phyloP scores from a whole-genome alignment of 2,329 filamentous ascomycete species.

The Lecanicillium sp. region DNA sequence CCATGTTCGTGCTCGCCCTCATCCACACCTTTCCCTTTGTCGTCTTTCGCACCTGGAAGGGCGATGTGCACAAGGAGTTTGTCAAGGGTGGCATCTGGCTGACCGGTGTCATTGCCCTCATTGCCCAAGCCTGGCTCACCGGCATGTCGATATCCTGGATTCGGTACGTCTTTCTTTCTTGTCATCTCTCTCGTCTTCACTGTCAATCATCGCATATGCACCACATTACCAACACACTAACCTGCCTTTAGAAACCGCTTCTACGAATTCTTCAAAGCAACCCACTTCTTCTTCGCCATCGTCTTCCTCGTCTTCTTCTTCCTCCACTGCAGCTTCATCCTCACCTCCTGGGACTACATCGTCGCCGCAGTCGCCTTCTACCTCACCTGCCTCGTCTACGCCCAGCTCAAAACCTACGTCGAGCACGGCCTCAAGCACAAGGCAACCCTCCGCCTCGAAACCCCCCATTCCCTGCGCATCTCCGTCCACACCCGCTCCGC shows the following conservation, averaged over 20 bases:
- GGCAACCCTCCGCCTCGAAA: conserved; percentile 31
- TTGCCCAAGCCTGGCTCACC: conserved; percentile 46
- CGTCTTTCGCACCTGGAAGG: conserved; percentile 37
- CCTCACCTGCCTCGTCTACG: conserved; percentile 29
- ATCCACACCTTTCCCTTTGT: conserved; percentile 54
- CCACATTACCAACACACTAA: background rate
- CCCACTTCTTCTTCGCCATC: conserved; percentile 42
- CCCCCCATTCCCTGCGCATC: conserved; percentile 29
- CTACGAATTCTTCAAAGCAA: conserved; percentile 55
- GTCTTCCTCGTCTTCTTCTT: conserved; percentile 53
- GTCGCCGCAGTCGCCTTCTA: conserved; percentile 39
- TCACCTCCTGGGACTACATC: conserved; percentile 55
- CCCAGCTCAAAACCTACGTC: conserved; percentile 38
- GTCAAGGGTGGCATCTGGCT: conserved; percentile 38
- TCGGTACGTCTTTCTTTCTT: conserved; percentile 25
- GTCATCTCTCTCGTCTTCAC: too few relatives aligned
- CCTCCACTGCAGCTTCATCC: conserved; percentile 47
- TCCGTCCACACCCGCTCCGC: conserved; percentile 31
- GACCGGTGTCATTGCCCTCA: conserved; percentile 45
- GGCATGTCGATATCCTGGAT: conserved; percentile 42
- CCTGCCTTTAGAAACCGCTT: conserved; percentile 32
- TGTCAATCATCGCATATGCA: too few relatives aligned
- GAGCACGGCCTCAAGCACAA: conserved; percentile 37
- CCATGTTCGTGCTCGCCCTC: conserved; percentile 47
- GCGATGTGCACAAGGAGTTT: conserved; percentile 39